A percentile compares a stretch with the other conserved stretches of the same genome.
phyloP scores from a whole-genome alignment of 345 rosid genomes.

The Heritiera fomes region DNA sequence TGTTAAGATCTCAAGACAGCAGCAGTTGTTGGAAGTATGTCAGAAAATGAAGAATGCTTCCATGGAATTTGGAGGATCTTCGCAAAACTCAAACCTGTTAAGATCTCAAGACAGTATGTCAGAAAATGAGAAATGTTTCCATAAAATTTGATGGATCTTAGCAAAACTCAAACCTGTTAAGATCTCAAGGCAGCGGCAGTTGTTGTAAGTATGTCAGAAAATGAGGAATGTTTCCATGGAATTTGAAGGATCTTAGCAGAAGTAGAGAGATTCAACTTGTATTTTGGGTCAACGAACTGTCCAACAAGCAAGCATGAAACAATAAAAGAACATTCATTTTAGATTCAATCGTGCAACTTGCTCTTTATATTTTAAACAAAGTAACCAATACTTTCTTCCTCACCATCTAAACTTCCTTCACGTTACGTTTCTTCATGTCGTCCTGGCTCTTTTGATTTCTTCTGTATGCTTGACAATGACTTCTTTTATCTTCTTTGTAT shows the following conservation, averaged over 20 bases:
- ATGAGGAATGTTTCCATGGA: neutral
- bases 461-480: neutral
- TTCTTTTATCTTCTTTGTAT: neutral
- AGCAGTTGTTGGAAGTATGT: too few relatives aligned
- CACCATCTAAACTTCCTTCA: neutral
- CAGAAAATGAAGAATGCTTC: too few relatives aligned
- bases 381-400: neutral
- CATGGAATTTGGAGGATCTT: too few relatives aligned
- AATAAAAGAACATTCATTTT: neutral
- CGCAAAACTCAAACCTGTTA: too few relatives aligned
- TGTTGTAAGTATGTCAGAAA: neutral
- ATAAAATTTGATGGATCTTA: too few relatives aligned
- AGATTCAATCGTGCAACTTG: neutral
- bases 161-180: neutral
- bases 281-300: neutral
- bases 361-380: neutral
- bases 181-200: neutral
- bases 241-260: neutral
- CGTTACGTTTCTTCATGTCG: neutral
- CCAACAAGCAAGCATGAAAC: neutral
- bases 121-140: too few relatives aligned
- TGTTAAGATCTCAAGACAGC: too few relatives aligned
- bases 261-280: neutral
- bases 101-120: too few relatives aligned
- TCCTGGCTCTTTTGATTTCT: neutral